Evolutionary conservation across 2,329 filamentous ascomycete species (phyloP), one percentile per base, ranked within the genome.

Genomic region (Trichoderma gracile): DNA sequence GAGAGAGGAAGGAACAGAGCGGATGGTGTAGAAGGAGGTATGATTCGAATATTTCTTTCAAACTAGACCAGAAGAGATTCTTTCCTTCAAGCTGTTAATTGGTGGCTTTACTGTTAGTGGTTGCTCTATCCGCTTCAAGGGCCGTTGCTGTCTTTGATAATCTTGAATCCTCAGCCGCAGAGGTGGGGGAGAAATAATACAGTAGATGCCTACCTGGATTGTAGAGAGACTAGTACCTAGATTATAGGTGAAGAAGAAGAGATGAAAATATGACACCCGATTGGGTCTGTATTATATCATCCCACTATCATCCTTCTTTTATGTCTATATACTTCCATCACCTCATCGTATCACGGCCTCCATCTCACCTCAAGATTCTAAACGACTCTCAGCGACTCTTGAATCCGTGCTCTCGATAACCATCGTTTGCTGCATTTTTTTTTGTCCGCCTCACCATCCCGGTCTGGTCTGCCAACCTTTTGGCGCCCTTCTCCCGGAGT

Each of bases 401-500:
- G 23, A 14, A 14, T 42, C 42, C 30, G 21, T n/a, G 15, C 42
- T 30, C 45, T 47, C 33, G 14, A 12, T 14, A 12, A 14, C 33
- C 33, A 38, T 12, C 33, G 9, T 12, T n/a, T 46, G 21, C 42
- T 21, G 23, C 23, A 23, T 38, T 10, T 23, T 19, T 56, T 56
- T 57, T 45, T 5, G 8, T 38, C 55, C 12, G 12, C 27, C 23
- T 45, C 12, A 43, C 49, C 47, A 27, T 25, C 49, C 58, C 49
- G 47, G 53, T 49, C 38, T 42, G 49, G 58, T 30, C 25, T 62
- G 49, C 49, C 33, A 38, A 14, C 43, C 25, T 46, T 58, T 33
- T 43, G 25, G 58, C 58, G 58, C 58, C 47, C 49, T 53, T 53
- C 38, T 52, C 47, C 30, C 58, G 49, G 58, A 62, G 58, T 62